Percentiles rank a stretch among this genome's conserved stretches.
These are phyloP conservation scores for Sicyos edulis DNA, from an alignment of 306 rosid genomes.

Conservation along the genomic window DNA sequence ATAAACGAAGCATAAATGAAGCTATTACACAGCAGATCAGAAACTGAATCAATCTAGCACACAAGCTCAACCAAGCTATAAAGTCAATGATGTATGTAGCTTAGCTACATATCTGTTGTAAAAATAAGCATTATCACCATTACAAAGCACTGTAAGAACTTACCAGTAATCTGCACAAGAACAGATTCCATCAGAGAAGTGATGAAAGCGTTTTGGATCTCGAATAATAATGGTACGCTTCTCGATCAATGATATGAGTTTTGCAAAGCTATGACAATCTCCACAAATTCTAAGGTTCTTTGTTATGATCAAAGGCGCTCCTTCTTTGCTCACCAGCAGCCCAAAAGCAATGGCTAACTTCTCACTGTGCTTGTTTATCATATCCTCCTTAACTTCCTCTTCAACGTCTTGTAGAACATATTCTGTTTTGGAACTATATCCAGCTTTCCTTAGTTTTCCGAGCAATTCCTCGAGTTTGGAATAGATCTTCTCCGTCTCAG, in stretches of 20 bases:
- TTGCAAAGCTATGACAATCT: constrained; percentile 62
- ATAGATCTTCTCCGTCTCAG: constrained; percentile 49
- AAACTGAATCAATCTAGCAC: not conserved
- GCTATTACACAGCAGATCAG: not conserved
- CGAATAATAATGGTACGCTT: constrained; percentile 50
- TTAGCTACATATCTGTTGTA: not conserved
- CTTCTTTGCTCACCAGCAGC: constrained; percentile 42
- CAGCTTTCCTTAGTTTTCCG: constrained; percentile 42
- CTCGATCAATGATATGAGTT: constrained; percentile 50
- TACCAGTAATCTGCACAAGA: constrained; percentile 79
- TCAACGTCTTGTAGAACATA: constrained; percentile 58
- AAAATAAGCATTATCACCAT: not conserved
- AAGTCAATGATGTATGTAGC: not conserved
- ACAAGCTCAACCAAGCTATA: not conserved
- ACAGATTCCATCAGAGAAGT: constrained; percentile 48
- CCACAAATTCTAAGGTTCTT: constrained; percentile 69
- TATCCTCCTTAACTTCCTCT: constrained; percentile 52
- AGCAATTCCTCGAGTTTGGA: constrained; percentile 49
- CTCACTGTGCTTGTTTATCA: constrained; percentile 69
- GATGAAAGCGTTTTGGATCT: constrained; percentile 78
- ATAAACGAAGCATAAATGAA: not conserved
- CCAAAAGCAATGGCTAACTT: constrained; percentile 82
- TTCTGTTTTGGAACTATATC: constrained; percentile 56
- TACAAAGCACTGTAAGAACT: not conserved
- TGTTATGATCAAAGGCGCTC: constrained; percentile 42